Conservation (phyloP, 768 basidiomycete species). For the Rhodosporidiobolus odoratus region DNA sequence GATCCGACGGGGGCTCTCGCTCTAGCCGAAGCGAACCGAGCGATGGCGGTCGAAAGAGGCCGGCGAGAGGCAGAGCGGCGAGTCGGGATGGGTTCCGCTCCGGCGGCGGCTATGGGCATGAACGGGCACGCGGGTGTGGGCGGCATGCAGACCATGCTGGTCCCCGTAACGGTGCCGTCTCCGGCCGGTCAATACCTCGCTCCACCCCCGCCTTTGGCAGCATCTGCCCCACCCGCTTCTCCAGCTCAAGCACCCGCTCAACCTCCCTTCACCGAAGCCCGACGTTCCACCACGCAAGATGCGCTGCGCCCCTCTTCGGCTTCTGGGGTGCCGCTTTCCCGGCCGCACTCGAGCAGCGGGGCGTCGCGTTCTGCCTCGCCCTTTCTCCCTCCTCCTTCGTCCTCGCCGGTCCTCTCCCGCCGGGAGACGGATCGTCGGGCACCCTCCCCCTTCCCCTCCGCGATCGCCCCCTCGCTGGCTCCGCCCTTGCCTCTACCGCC, state of each 20-base stretch:
- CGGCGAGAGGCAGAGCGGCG: not conserved
- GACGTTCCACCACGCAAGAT: too few relatives aligned
- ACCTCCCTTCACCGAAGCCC: not conserved
- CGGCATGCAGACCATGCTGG: not conserved
- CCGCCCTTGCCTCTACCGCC: not conserved
- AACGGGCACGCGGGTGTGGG: not conserved
- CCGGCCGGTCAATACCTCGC: constrained; percentile 5
- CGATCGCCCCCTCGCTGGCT: not conserved
- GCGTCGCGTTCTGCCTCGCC: too few relatives aligned
- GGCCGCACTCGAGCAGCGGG: not conserved
- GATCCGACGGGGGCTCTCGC: constrained; percentile 41
- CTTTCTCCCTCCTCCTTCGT: not conserved
- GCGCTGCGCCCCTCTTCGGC: not conserved
- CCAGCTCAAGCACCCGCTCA: not conserved
- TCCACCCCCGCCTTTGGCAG: not conserved
- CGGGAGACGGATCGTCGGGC: not conserved
- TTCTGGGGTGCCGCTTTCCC: not conserved
- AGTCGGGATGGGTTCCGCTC: not conserved
- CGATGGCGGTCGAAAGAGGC: constrained; percentile 30
- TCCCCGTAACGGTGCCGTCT: not conserved
- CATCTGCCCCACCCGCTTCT: not conserved
- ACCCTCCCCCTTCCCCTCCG: not conserved
- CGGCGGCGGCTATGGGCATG: not conserved
- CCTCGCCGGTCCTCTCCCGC: not conserved
- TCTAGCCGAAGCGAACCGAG: constrained; percentile 40